These are phyloP conservation scores for Elongisporangium undulatum DNA, from an alignment of 352 stramenopile species.

Conservation along the genomic window DNA sequence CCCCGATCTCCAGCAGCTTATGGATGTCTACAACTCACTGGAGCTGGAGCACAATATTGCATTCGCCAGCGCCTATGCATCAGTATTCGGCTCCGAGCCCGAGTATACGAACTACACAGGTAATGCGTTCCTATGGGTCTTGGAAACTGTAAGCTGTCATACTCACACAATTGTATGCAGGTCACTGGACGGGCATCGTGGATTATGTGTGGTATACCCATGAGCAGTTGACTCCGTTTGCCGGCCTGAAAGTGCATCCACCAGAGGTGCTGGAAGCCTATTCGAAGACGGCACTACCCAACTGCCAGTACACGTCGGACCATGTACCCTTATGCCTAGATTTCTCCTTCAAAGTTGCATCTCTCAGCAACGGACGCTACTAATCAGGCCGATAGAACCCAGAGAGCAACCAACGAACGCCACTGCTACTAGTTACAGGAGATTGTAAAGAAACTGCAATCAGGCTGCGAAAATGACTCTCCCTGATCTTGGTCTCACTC, in stretches of 20 bases:
- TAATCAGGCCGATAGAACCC: slow-evolving; percentile 9
- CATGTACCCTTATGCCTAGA: slow-evolving; percentile 93
- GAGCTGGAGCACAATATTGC: slow-evolving; percentile 92
- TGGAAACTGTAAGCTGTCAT: background rate
- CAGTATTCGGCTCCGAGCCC: slow-evolving; percentile 94
- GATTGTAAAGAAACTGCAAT: background rate
- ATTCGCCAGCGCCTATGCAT: slow-evolving; percentile 94
- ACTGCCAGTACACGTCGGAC: slow-evolving; percentile 95
- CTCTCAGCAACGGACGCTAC: slow-evolving; percentile 17
- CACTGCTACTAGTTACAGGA: background rate
- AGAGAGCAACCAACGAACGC: background rate
- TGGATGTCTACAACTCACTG: slow-evolving; percentile 71
- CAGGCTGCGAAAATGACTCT: background rate
- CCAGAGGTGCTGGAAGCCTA: slow-evolving; percentile 87
- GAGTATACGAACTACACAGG: slow-evolving; percentile 98
- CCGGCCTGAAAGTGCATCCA: slow-evolving; percentile 91
- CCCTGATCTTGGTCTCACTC: too few relatives aligned
- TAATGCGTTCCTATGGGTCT: slow-evolving; percentile 7
- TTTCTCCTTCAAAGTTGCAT: slow-evolving; percentile 76
- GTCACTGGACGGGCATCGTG: slow-evolving; percentile 92
- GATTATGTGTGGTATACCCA: slow-evolving; percentile 99
- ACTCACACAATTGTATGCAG: slow-evolving; percentile 13
- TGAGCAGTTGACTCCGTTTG: slow-evolving; percentile 90
- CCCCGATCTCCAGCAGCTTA: slow-evolving; percentile 87
- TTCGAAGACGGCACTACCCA: slow-evolving; percentile 91